A percentile compares a stretch with the other conserved stretches of the same genome.
Evolutionary conservation across 345 rosid species (phyloP).

Genomic region (Lumnitzera littorea): DNA sequence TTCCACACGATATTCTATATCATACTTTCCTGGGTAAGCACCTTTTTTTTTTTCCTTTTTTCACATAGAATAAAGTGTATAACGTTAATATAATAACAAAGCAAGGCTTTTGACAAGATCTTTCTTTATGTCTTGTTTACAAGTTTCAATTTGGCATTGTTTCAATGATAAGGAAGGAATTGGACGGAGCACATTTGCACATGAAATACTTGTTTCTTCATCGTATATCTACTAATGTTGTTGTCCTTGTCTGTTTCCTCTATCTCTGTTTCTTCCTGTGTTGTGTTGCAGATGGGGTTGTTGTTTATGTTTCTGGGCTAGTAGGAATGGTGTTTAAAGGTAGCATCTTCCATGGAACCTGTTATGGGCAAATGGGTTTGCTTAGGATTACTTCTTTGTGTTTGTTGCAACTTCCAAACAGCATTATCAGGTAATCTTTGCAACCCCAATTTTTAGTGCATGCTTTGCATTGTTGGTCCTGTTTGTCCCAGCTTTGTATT

Average conservation of each 20-base stretch:
- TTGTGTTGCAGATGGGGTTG: conserved; percentile 13
- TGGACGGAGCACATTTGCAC: conserved; percentile 17
- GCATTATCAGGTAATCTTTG: conserved; percentile 34
- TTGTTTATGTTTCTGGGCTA: conserved; percentile 13
- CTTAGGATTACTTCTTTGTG: conserved; percentile 32
- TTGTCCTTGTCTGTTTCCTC: not conserved
- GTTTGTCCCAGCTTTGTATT: no score
- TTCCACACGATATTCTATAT: no score
- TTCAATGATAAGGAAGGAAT: conserved; percentile 41
- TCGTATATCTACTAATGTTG: not conserved
- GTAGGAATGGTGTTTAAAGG: conserved; percentile 16
- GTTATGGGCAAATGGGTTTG: conserved; percentile 38
- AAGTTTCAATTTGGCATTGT: conserved; percentile 39
- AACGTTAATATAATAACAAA: not conserved
- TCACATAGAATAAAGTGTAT: not conserved
- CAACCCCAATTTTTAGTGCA: not conserved
- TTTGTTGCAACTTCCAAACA: conserved; percentile 27
- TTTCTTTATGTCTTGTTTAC: conserved; percentile 27
- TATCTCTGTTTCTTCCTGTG: conserved; percentile 10
- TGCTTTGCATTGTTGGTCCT: no score
- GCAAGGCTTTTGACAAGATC: conserved; percentile 7
- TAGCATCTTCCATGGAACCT: conserved; percentile 51
- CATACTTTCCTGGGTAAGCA: no score
- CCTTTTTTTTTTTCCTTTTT: no score
- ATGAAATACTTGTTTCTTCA: not conserved